phyloP scores from a whole-genome alignment of 2,329 filamentous ascomycete species.

The Hawksworthiomyces lignivorus region DNA sequence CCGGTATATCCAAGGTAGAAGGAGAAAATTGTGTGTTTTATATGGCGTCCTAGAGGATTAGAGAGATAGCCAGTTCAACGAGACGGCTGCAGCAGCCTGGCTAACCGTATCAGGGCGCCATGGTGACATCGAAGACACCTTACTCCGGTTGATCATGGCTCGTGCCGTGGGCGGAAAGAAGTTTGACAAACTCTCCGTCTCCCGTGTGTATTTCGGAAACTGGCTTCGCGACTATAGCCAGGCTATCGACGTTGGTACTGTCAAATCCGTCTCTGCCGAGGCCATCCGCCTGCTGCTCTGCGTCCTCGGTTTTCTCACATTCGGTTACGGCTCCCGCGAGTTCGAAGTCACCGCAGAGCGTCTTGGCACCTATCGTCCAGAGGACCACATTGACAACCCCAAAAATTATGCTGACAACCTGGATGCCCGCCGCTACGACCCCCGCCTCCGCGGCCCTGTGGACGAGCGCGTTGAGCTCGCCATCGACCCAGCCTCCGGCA shows the following conservation, averaged over 20 bases:
- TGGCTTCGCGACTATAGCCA: conserved; percentile 93
- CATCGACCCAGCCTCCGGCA: conserved; percentile 65
- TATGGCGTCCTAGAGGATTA: too few relatives aligned
- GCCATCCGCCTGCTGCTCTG: conserved; percentile 85
- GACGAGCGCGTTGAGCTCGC: conserved; percentile 71
- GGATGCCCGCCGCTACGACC: conserved; percentile 77
- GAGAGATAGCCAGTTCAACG: too few relatives aligned
- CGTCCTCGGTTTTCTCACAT: conserved; percentile 83
- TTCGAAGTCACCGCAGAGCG: conserved; percentile 77
- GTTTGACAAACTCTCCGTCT: conserved; percentile 80
- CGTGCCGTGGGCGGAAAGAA: conserved; percentile 63
- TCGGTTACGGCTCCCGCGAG: conserved; percentile 75
- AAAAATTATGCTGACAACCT: conserved; percentile 84
- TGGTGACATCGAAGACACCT: conserved; percentile 87
- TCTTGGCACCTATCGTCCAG: conserved; percentile 72
- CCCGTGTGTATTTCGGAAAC: conserved; percentile 92
- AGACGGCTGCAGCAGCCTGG: not conserved
- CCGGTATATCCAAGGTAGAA: conserved; percentile 69
- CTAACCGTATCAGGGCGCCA: conserved; percentile 53
- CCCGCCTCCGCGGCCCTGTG: conserved; percentile 71
- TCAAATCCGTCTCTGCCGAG: conserved; percentile 84
- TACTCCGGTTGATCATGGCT: conserved; percentile 62
- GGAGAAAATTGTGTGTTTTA: conserved; percentile 66
- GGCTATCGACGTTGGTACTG: conserved; percentile 84
- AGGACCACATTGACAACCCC: conserved; percentile 73